A percentile compares a stretch with the other conserved stretches of the same genome.
Evolutionary conservation across 139 green algal genomes (phyloP).

Genomic region (Chlamydomonas schloesseri): DNA sequence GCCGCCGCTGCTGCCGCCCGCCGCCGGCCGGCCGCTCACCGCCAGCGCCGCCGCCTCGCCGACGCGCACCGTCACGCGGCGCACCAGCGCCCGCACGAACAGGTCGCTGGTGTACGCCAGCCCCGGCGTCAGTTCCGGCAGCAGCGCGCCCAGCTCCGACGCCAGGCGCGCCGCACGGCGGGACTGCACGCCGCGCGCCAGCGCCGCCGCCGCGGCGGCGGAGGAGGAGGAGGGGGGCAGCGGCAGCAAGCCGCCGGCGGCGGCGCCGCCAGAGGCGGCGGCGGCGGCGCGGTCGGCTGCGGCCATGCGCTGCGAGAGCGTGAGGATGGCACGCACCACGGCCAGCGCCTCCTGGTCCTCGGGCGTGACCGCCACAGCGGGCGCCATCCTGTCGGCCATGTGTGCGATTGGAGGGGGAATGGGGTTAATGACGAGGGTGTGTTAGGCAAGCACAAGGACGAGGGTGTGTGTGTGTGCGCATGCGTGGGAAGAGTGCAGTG

Average conservation of each 20-base stretch:
- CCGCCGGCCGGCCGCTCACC: background rate
- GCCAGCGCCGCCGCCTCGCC: slow-evolving; percentile 37
- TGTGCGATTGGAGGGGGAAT: background rate
- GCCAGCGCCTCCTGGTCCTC: slow-evolving; percentile 75
- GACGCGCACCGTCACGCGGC: slow-evolving; percentile 47
- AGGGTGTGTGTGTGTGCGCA: background rate
- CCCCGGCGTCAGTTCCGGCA: slow-evolving; percentile 77
- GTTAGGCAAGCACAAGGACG: too few species aligned
- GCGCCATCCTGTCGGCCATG: slow-evolving; percentile 44
- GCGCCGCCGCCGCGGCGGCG: background rate
- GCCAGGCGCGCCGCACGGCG: slow-evolving; percentile 39
- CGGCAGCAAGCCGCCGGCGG: background rate
- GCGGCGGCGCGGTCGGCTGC: background rate
- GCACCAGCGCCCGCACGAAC: slow-evolving; percentile 62
- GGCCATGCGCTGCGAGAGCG: slow-evolving; percentile 31
- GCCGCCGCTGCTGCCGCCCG: background rate
- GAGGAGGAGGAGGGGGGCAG: background rate
- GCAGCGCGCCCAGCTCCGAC: slow-evolving; percentile 62
- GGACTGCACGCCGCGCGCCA: background rate
- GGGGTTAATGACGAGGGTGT: background rate
- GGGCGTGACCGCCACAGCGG: slow-evolving; percentile 51
- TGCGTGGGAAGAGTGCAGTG: too few species aligned
- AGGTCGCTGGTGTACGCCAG: slow-evolving; percentile 63
- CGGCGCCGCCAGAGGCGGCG: background rate
- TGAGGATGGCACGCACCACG: slow-evolving; percentile 47